Evolutionary conservation across 1,284 basidiomycete genomes (phyloP).

Genomic region (Cryptococcus floricola): DNA sequence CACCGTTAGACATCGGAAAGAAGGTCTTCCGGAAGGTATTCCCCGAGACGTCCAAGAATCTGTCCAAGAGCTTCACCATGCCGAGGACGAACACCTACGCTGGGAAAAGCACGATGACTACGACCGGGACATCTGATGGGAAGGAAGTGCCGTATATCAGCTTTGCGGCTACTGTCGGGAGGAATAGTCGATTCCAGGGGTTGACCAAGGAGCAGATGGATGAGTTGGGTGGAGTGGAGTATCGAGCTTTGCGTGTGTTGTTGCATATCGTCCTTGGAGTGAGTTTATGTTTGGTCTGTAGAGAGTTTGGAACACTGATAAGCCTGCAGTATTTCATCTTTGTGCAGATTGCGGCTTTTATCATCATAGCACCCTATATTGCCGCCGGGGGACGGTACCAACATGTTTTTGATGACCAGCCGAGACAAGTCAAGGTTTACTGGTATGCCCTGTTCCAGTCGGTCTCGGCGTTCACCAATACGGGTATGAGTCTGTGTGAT

Average conservation of each 20-base stretch:
- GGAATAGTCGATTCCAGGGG: constrained; percentile 81
- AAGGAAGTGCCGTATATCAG: constrained; percentile 72
- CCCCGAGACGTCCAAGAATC: constrained; percentile 56
- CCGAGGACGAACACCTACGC: constrained; percentile 64
- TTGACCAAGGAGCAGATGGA: constrained; percentile 79
- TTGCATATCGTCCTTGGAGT: constrained; percentile 70
- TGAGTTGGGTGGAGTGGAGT: constrained; percentile 92
- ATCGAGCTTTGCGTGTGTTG: constrained; percentile 75
- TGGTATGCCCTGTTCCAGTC: constrained; percentile 87
- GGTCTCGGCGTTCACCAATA: constrained; percentile 84
- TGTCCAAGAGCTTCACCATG: constrained; percentile 67
- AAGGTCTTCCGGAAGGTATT: constrained; percentile 56
- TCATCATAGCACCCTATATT: constrained; percentile 77
- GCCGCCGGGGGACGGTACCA: constrained; percentile 55
- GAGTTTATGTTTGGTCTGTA: constrained; percentile 16
- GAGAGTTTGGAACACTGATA: background rate
- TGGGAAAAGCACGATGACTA: constrained; percentile 31
- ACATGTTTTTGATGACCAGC: constrained; percentile 57
- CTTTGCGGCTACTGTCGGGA: constrained; percentile 76
- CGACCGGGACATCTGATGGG: constrained; percentile 46
- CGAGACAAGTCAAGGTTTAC: constrained; percentile 56
- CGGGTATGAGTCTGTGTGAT: constrained; percentile 85
- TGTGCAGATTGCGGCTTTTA: constrained; percentile 63
- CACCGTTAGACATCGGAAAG: constrained; percentile 61
- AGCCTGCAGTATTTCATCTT: constrained; percentile 64